A percentile compares a stretch with the other conserved stretches of the same genome.
phyloP scores from a whole-genome alignment of 306 rosid species.

The Vicia faba region DNA sequence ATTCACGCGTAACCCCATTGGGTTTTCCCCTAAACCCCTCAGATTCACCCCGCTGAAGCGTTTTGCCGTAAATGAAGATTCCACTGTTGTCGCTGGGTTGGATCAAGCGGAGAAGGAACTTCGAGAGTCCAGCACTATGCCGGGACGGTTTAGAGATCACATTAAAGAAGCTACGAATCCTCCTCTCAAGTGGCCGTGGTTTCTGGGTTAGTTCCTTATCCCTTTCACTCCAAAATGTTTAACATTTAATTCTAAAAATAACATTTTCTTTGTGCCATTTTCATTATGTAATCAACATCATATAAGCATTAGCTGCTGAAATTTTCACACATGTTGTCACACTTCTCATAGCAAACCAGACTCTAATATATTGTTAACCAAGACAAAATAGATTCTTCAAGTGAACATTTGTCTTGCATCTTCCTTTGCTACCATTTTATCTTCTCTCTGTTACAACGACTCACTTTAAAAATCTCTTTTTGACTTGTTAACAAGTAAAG shows the following conservation, averaged over 20 bases:
- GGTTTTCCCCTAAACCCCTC: constrained; percentile 38
- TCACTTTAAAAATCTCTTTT: no score
- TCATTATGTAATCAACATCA: not conserved
- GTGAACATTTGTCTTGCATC: no score
- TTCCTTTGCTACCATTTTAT: no score
- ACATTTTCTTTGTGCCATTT: not conserved
- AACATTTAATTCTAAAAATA: not conserved
- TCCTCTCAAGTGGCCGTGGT: constrained; percentile 81
- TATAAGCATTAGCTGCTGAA: not conserved
- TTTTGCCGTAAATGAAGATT: constrained; percentile 35
- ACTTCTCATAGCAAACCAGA: no score
- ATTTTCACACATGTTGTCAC: no score
- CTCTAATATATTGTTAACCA: no score
- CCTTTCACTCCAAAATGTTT: no score
- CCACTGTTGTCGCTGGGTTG: constrained; percentile 20
- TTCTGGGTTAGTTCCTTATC: constrained; percentile 57
- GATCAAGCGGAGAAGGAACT: constrained; percentile 62
- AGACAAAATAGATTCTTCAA: no score
- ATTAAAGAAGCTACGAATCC: constrained; percentile 72
- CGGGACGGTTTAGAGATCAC: constrained; percentile 72
- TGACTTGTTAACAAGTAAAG: no score
- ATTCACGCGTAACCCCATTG: constrained; percentile 29
- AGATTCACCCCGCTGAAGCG: constrained; percentile 43
- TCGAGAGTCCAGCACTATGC: constrained; percentile 70
- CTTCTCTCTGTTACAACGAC: no score